Evolutionary conservation across 139 green algal species (phyloP).

Genomic region (Chlorokybus atmophyticus): DNA sequence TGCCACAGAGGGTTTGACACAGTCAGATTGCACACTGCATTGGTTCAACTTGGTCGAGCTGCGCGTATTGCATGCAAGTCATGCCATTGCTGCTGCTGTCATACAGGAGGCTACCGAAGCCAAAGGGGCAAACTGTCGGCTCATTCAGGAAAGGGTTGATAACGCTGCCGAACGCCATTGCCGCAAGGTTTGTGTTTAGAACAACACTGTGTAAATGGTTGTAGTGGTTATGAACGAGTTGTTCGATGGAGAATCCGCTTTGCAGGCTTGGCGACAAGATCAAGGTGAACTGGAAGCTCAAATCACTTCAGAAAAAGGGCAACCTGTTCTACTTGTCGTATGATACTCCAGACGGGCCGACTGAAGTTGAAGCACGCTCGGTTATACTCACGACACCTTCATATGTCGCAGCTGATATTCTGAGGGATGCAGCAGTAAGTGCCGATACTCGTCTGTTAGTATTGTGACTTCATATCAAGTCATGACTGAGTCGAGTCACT

Average conservation of each 20-base stretch:
- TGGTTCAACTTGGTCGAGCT: no score
- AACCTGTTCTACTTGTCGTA: constrained; percentile 47
- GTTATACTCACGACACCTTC: constrained; percentile 80
- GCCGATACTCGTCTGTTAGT: no score
- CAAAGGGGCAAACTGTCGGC: constrained; percentile 84
- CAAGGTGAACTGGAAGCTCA: constrained; percentile 75
- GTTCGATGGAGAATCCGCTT: neutral
- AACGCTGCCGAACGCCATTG: constrained; percentile 81
- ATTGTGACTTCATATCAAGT: no score
- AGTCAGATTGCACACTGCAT: no score
- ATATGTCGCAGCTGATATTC: constrained; percentile 69
- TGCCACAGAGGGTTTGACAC: no score
- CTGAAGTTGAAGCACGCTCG: constrained; percentile 29
- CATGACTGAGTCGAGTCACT: no score
- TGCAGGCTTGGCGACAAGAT: constrained; percentile 24
- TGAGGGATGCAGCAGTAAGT: constrained; percentile 31
- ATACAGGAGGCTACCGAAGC: constrained; percentile 59
- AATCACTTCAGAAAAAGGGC: constrained; percentile 43
- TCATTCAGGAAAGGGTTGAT: constrained; percentile 79
- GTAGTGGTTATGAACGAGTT: neutral
- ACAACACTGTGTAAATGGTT: constrained; percentile 34
- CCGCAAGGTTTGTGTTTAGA: constrained; percentile 27
- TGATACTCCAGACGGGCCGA: constrained; percentile 67
- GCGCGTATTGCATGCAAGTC: neutral
- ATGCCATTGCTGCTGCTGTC: neutral